These are phyloP conservation scores for Ceratocystis huliohia DNA, from an alignment of 2,329 filamentous ascomycete genomes.

Conservation along the genomic window DNA sequence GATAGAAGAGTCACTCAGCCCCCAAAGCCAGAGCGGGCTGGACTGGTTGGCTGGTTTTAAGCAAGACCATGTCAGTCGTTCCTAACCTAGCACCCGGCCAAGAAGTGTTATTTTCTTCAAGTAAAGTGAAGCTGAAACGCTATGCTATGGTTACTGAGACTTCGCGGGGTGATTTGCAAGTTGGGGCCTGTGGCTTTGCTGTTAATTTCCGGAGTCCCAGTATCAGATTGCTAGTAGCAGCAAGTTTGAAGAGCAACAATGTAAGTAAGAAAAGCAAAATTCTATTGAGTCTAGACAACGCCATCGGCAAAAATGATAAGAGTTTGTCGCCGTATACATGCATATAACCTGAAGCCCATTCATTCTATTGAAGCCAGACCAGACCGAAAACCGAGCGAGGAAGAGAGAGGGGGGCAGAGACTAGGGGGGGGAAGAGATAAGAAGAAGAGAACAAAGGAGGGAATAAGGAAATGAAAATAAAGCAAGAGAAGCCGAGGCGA, in stretches of 20 bases:
- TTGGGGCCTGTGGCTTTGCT: background rate
- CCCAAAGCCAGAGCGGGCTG: background rate
- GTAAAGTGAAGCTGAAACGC: too few species aligned
- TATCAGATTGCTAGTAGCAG: background rate
- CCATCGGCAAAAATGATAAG: background rate
- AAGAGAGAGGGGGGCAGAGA: background rate
- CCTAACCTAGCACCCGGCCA: too few species aligned
- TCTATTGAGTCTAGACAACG: slow-evolving; percentile 2
- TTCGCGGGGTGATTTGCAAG: too few species aligned
- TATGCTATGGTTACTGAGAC: background rate
- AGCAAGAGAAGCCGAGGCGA: too few species aligned
- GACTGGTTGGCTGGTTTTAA: too few species aligned
- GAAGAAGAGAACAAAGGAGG: background rate
- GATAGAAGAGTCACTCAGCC: background rate
- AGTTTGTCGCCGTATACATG: slow-evolving; percentile 1
- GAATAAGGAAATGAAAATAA: background rate
- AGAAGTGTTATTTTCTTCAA: too few species aligned
- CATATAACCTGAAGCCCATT: background rate
- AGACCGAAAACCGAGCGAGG: background rate
- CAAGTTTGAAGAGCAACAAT: background rate
- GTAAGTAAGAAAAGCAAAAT: background rate
- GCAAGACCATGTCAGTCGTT: too few species aligned
- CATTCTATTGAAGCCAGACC: slow-evolving; percentile 2
- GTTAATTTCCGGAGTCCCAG: background rate
- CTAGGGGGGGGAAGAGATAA: background rate